Conservation (phyloP, 306 rosid species). For the Begonia peltatifolia region DNA sequence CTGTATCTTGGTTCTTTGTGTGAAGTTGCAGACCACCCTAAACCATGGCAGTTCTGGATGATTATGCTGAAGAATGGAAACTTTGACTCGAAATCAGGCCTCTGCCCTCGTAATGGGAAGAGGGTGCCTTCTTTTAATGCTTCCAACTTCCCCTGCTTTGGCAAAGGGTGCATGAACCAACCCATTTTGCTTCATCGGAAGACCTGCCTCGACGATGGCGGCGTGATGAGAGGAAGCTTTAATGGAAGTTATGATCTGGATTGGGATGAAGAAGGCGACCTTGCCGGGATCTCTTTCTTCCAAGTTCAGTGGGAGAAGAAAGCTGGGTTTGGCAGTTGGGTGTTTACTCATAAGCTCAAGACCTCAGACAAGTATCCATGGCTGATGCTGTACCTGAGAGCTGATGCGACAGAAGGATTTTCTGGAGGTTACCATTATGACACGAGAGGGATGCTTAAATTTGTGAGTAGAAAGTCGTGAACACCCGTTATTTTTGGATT, state of each 20-base stretch:
- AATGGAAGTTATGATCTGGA: constrained; percentile 55
- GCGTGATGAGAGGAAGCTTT: constrained; percentile 39
- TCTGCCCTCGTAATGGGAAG: constrained; percentile 55
- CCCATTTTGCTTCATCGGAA: constrained; percentile 41
- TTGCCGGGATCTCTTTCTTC: constrained; percentile 35
- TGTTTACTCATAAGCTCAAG: constrained; percentile 50
- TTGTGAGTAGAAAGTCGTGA: constrained; percentile 25
- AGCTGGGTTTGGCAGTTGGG: constrained; percentile 54
- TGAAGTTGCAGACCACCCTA: constrained; percentile 32
- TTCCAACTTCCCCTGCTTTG: constrained; percentile 60
- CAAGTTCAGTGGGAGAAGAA: constrained; percentile 74
- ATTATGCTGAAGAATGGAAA: constrained; percentile 63
- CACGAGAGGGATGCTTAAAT: constrained; percentile 72
- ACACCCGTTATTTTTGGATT: not conserved
- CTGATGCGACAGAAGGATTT: constrained; percentile 69
- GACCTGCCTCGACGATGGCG: constrained; percentile 24
- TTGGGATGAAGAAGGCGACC: constrained; percentile 15
- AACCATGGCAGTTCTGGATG: constrained; percentile 88
- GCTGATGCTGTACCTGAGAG: constrained; percentile 80
- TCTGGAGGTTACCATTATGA: constrained; percentile 87
- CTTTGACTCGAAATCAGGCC: constrained; percentile 39
- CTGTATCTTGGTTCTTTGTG: constrained; percentile 44
- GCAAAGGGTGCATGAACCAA: constrained; percentile 70
- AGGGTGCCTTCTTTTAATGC: constrained; percentile 35
- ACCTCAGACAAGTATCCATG: constrained; percentile 72